These are phyloP conservation scores for Colletotrichum lini DNA, from an alignment of 2,329 filamentous ascomycete species.

Conservation along the genomic window DNA sequence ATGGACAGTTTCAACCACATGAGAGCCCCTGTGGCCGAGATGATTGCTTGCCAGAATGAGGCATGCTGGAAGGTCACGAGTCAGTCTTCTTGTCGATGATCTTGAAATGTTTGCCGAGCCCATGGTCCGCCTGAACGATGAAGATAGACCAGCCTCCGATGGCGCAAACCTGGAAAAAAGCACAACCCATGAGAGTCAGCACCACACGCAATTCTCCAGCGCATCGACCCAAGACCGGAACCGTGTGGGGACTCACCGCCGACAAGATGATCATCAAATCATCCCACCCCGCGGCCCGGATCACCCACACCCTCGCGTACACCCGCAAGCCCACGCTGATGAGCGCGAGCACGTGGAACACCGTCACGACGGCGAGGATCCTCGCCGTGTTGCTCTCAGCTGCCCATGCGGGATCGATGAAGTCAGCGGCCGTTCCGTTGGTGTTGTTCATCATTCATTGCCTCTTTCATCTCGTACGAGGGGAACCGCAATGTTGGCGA, in stretches of 20 bases:
- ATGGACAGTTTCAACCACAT: constrained; percentile 47
- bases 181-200: neutral
- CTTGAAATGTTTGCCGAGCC: constrained; percentile 60
- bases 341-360: constrained; percentile 22
- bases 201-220: too few relatives aligned
- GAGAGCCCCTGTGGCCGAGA: constrained; percentile 52
- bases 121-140: constrained; percentile 59
- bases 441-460: constrained; percentile 10
- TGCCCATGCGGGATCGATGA: constrained; percentile 41
- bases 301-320: constrained; percentile 20
- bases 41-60: constrained; percentile 61
- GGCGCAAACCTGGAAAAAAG: constrained; percentile 45
- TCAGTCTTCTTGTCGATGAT: constrained; percentile 51
- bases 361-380: constrained; percentile 44
- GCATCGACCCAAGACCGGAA: too few relatives aligned
- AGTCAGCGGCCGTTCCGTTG: neutral
- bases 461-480: neutral
- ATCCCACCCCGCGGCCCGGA: constrained; percentile 23
- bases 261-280: constrained; percentile 45
- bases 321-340: constrained; percentile 8
- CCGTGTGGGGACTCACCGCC: constrained; percentile 35
- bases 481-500: neutral
- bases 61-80: constrained; percentile 55
- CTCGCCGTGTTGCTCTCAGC: constrained; percentile 46
- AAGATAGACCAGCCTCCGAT: constrained; percentile 53